Base-by-base conservation (phyloP, 352 stramenopile species). In the Phytophthora hybrid region DNA sequence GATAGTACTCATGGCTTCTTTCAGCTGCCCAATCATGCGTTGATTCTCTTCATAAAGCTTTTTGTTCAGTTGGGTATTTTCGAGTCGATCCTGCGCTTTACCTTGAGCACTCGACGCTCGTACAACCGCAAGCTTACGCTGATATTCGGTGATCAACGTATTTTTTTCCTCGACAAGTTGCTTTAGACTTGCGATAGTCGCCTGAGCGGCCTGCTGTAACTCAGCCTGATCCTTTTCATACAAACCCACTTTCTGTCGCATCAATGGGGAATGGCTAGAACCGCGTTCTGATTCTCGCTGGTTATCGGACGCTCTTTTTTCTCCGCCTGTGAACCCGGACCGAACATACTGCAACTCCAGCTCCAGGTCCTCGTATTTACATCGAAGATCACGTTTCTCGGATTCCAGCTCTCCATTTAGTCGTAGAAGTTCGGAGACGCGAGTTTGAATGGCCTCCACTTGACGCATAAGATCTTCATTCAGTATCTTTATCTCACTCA, bases 21-120 rank as follows among this genome's bases (percentile, higher is more conserved):
- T 85, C 0, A 96, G 72, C 56, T 94, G 79, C 9, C 63, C 66
- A 60, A 96, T 94, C 77, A 91, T 88, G 32, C 75, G 71, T 63
- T 94, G 86, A 59, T 96, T 94, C 5, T 96, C 89, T 51, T 93
- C 85, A 49, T 87, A 93, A 1, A 96, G 73, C 60, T 90, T 85
- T 66, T 87, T 85, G 64, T 93, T 90, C 3, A 89, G 67, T 13
- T 83, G 77, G 4, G 87, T 80, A 0, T 76, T 78, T 52, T 93
- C 87, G 5, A 82, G 58, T 49, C 88, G 87, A 55, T 87, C 84
- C 23, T 90, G 77, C 1, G 78, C 79, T 56, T 89, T 88, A 31
- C 72, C 69, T 37, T 89, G 77, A 13, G 79, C 82, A 32, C 78
- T 76, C 14, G 90, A 87, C 1, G 71, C 75, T 5, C 85, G 87